Conservation (phyloP, 306 rosid genomes). For the Ceratonia siliqua region DNA sequence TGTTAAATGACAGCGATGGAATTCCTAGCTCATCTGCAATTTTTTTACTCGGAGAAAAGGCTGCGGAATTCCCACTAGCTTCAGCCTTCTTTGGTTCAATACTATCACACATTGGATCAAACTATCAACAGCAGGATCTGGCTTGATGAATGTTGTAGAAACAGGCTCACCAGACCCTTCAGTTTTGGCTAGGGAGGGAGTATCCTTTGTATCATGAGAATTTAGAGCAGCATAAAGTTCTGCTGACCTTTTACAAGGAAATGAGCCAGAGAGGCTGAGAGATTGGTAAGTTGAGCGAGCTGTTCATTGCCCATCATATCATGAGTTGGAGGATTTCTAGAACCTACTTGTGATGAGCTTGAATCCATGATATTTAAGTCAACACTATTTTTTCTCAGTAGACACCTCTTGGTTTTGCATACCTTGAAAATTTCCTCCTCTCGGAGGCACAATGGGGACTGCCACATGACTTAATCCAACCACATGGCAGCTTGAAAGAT, state of each 20-base stretch:
- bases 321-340: conserved; percentile 53
- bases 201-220: conserved; percentile 48
- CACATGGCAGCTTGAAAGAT: conserved; percentile 39
- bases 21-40: conserved; percentile 39
- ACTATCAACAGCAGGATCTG: conserved; percentile 48
- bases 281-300: conserved; percentile 57
- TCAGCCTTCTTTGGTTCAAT: conserved; percentile 51
- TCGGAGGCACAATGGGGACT: conserved; percentile 52
- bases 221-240: conserved; percentile 71
- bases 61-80: conserved; percentile 39
- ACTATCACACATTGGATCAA: conserved; percentile 58
- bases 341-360: conserved; percentile 45
- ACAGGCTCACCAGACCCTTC: conserved; percentile 53
- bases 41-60: conserved; percentile 40
- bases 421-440: conserved; percentile 46
- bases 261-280: conserved; percentile 86
- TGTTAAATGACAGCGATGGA: conserved; percentile 44
- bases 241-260: conserved; percentile 74
- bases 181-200: conserved; percentile 47
- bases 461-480: conserved; percentile 52
- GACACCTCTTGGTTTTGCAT: conserved; percentile 42
- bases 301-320: conserved; percentile 60
- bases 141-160: conserved; percentile 44
- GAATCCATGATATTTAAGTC: conserved; percentile 52
- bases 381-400: conserved; percentile 47